Base-by-base conservation (phyloP, 768 basidiomycete genomes). In the Psilocybe cyanescens region DNA sequence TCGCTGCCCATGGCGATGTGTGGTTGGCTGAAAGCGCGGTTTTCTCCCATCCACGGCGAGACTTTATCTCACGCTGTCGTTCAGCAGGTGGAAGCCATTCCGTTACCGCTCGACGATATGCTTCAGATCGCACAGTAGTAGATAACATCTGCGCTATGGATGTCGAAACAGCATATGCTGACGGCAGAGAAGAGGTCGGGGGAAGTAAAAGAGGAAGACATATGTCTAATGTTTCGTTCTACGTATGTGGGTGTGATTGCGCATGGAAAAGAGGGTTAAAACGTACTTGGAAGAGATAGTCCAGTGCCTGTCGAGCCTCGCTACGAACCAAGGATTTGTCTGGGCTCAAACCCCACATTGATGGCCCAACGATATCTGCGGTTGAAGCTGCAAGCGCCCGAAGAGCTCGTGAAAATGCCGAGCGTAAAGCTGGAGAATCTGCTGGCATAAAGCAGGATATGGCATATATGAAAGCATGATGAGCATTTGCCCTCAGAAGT, bases 41-140 rank as follows among this genome's bases (percentile, higher is more conserved):
- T 68, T 86, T 88, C 74, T 93, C 91, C 91, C 91, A 94, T 3
- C 91, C 89, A 1, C 91, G 80, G 60, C 84, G 84, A 2, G 79
- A 79, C 63, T 82, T 87, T 28, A 80, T 75, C 55, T 87, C 86
- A 62, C 78, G 81, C 44, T 77, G 69, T 19, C 89, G 76, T 19
- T 91, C 88, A 0, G 71, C 66, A 0, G 76, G 81, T 6, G 89
- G 91, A 0, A 86, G 68, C 91, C 91, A 92, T 24, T 85, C 83
- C 0, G 83, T 74, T 14, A 91, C 75, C 1, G 77, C 74, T 1
- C 70, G 68, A 19, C 90, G 80, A 65, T 91, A 84, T 2, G 69
- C 67, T 0, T 78, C 75, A 1, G 74, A 78, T 5, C 89, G 82
- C 6, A 90, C 72, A 0, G 82, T 74, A 8, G 79, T 75, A 0